A percentile compares a stretch with the other conserved stretches of the same genome.
phyloP scores from a whole-genome alignment of 2,329 filamentous ascomycete genomes.

The Fusarium chaquense region DNA sequence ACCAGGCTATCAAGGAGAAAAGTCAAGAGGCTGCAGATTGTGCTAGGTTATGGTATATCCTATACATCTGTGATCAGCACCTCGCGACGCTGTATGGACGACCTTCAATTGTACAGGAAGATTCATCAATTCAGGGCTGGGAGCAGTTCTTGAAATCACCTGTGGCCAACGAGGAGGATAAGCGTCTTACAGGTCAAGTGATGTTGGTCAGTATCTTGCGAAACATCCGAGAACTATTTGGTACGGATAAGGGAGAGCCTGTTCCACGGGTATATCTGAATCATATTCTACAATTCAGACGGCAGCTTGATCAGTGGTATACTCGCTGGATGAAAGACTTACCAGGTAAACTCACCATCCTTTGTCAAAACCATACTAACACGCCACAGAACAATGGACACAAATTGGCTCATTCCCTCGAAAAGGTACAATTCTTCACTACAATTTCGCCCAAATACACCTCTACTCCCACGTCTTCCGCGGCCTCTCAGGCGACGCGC shows the following conservation, averaged over 20 bases:
- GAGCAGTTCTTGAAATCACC: conserved; percentile 66
- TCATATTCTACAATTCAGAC: conserved; percentile 56
- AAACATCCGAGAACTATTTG: conserved; percentile 67
- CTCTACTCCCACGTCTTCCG: conserved; percentile 58
- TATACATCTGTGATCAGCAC: conserved; percentile 72
- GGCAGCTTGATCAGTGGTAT: conserved; percentile 56
- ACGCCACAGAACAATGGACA: conserved; percentile 52
- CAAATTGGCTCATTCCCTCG: conserved; percentile 56
- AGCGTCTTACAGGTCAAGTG: conserved; percentile 70
- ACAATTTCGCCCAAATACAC: conserved; percentile 58
- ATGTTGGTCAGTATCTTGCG: conserved; percentile 69
- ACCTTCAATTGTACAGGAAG: conserved; percentile 69
- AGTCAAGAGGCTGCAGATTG: conserved; percentile 62
- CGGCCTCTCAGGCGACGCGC: conserved; percentile 51
- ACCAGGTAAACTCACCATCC: conserved; percentile 42
- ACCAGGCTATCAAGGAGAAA: conserved; percentile 54
- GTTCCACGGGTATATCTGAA: conserved; percentile 65
- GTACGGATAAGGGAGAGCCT: conserved; percentile 65
- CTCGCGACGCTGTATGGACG: conserved; percentile 71
- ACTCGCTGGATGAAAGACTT: conserved; percentile 53
- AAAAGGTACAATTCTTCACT: conserved; percentile 57
- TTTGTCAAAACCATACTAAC: neutral
- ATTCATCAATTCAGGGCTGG: conserved; percentile 68
- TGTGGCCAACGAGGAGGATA: conserved; percentile 65
- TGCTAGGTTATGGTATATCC: conserved; percentile 70